Evolutionary conservation across 768 basidiomycete genomes (phyloP), one percentile per base, ranked within the genome.

Genomic region (Pleurotus cornucopiae): DNA sequence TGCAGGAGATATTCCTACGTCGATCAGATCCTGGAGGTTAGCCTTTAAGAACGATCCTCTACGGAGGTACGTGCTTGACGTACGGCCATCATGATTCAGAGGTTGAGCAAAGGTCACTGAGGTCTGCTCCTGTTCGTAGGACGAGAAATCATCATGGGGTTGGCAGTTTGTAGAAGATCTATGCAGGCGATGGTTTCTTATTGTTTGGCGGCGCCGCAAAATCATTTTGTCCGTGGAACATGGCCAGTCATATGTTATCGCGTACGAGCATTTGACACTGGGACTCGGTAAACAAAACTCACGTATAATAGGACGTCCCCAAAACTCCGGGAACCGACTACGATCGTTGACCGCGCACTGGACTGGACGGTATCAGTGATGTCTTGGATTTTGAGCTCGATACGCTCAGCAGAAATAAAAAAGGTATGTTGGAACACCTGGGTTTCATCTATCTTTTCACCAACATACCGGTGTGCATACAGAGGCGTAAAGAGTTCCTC

Each of bases 401-500:
- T 40, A 13, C 39, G 39, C 1, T 7, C 51, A 13, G 38, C 34
- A 20, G 51, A 38, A 18, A 4, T 11, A 12, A 39, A 12, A 11
- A 53, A 40, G 51, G 51, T 53, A 39, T 1, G 11, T 18, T 23
- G 21, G 6, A 9, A 44, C 41, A 9, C 20, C 12, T 6, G 14
- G 34, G 25, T 30, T 5, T 34, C 25, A 23, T 14, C 1, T 34
- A n/a, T 21, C 21, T 16, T n/a, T 6, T 12, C 21, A 14, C 30
- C 30, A 7, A 30, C 30, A 30, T 30, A 30, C 30, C 9, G 7
- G 30, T 11, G 40, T 13, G 18, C 6, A 16, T 44, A 18, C 49
- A 68, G 67, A 63, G 66, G 14, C 48, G 57, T 4, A 48, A 59
- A 6, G 64, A 66, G 46, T 54, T 61, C 11, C 49, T 61, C 25